Evolutionary conservation across 2,329 filamentous ascomycete genomes (phyloP), one percentile per base, ranked within the genome.

Genomic region (Sclerotinia subarctica): DNA sequence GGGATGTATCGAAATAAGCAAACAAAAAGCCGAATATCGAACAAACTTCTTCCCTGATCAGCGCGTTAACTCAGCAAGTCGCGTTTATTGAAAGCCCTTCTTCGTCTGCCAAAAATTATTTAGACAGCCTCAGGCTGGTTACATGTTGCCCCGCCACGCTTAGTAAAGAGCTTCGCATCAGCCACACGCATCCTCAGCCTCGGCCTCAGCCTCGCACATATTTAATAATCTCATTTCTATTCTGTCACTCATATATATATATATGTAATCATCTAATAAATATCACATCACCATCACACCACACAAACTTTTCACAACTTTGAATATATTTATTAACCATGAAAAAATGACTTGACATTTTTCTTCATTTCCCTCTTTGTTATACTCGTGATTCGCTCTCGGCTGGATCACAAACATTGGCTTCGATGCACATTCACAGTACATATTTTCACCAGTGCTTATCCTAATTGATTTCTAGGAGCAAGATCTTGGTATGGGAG

Each of bases 11-110:
- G 38, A 51, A 46, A 17, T 47, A 59, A 66, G 21, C 58, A 69
- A 52, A 24, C 21, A 52, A 29, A 64, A 60, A 15, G 21, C 42
- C 56, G 42, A 62, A 42, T 26, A 51, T 52, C 59, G 46, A 10
- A 64, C 60, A 24, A 64, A 63, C 56, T 63, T 69, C 49, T 63
- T 68, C 42, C 47, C 49, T 69, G 65, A 67, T 68, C 54, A 70
- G 72, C 72, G 72, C 72, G 72, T 66, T 70, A 67, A 67, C 52
- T 56, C 49, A 53, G 56, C 46, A 69, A 52, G 69, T 72, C 72
- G 72, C 72, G 72, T 72, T 70, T 66, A 56, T 63, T 63, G 68
- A 71, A 70, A 70, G 68, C 62, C 62, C 60, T 70, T 66, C 60
- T 70, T 66, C 68, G 56, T 63, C 51, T 62, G 68, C 66, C 69